A percentile compares a stretch with the other conserved stretches of the same genome.
Conservation (phyloP, 1,139 yeast genomes). For the Wickerhamiella pararugosa region DNA sequence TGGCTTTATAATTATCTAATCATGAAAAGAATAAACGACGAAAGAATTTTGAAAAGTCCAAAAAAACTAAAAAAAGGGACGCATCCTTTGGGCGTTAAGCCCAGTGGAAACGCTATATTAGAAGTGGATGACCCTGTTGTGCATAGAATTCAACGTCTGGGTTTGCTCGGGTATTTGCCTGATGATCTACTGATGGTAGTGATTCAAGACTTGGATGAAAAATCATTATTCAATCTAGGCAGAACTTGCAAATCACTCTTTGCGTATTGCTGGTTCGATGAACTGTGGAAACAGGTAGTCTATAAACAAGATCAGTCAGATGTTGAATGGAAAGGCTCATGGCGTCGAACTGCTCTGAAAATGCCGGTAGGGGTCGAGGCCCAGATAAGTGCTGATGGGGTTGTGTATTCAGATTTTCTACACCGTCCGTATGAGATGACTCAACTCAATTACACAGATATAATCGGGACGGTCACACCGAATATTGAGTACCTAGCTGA, state of each 20-base stretch:
- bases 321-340: constrained; percentile 52
- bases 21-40: no score
- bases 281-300: constrained; percentile 53
- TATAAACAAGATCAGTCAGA: constrained; percentile 16
- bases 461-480: constrained; percentile 13
- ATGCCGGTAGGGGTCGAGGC: constrained; percentile 30
- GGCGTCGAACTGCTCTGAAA: constrained; percentile 50
- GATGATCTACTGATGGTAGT: constrained; percentile 33
- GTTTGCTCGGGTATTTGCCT: constrained; percentile 35
- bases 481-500: constrained; percentile 16
- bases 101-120: constrained; percentile 44
- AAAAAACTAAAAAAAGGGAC: neutral
- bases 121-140: constrained; percentile 18
- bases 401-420: constrained; percentile 44
- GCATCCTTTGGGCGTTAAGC: constrained; percentile 66
- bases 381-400: constrained; percentile 23
- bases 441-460: constrained; percentile 39
- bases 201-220: constrained; percentile 29
- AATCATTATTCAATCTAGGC: constrained; percentile 36
- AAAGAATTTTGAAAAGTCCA: no score
- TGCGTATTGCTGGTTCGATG: constrained; percentile 61
- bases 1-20: no score
- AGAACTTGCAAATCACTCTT: constrained; percentile 52
- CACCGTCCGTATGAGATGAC: constrained; percentile 73
- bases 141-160: constrained; percentile 33